These are phyloP conservation scores for Dissophora globulifera DNA, from an alignment of 192 early-diverging fungal genomes.

Conservation along the genomic window DNA sequence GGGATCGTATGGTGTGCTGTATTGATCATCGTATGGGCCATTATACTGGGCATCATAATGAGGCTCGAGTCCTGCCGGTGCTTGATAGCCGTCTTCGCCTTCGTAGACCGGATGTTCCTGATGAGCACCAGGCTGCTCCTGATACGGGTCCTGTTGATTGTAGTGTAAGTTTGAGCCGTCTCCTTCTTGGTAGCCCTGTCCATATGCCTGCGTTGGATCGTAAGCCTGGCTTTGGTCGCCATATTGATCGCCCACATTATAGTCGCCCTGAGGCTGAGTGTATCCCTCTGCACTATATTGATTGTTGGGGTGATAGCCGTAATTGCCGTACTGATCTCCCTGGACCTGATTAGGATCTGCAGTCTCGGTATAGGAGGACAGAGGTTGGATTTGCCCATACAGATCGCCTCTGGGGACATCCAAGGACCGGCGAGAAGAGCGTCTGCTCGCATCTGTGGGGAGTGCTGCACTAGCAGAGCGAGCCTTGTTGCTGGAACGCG, in stretches of 20 bases:
- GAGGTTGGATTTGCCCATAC: slow-evolving; percentile 14
- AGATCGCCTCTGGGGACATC: slow-evolving; percentile 23
- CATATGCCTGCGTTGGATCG: slow-evolving; percentile 17
- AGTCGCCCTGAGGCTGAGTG: slow-evolving; percentile 12
- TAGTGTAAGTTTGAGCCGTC: slow-evolving; percentile 12
- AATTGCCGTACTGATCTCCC: background rate
- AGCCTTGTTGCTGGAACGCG: slow-evolving; percentile 23
- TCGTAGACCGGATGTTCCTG: slow-evolving; percentile 8
- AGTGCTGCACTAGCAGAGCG: background rate
- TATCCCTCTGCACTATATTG: slow-evolving; percentile 10
- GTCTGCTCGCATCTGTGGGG: slow-evolving; percentile 8
- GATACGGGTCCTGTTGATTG: slow-evolving; percentile 16
- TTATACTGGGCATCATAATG: slow-evolving; percentile 15
- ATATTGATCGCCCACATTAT: slow-evolving; percentile 5
- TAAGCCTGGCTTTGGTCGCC: slow-evolving; percentile 16
- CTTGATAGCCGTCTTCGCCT: slow-evolving; percentile 13
- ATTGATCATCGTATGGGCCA: slow-evolving; percentile 13
- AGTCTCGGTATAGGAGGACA: background rate
- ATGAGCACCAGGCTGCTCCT: slow-evolving; percentile 2
- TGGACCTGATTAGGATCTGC: background rate
- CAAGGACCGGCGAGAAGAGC: slow-evolving; percentile 22
- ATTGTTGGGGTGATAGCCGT: slow-evolving; percentile 17
- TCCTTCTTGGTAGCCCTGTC: slow-evolving; percentile 13
- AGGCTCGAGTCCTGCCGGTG: slow-evolving; percentile 2
- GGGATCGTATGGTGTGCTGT: slow-evolving; percentile 16